A percentile compares a stretch with the other conserved stretches of the same genome.
These are phyloP conservation scores for Aspergillus sp. DNA, from an alignment of 2,329 filamentous ascomycete species.

Conservation along the genomic window DNA sequence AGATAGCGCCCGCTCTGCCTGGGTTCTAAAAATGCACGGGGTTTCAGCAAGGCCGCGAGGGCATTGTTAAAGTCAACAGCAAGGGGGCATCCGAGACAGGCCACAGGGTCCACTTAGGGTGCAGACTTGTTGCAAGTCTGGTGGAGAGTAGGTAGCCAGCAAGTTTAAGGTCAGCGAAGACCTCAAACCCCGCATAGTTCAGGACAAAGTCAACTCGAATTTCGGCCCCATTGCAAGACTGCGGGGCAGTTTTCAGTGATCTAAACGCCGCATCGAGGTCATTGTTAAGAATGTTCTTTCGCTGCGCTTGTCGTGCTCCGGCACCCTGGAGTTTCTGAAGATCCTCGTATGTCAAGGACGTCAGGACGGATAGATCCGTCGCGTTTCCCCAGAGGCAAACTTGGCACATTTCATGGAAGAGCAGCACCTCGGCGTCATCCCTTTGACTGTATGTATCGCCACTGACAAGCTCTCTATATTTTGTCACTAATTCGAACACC, in stretches of 20 bases:
- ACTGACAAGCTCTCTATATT: neutral
- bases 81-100: neutral
- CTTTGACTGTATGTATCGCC: neutral
- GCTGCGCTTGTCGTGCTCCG: neutral
- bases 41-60: no score
- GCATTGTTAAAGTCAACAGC: no score
- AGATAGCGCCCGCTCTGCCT: no score
- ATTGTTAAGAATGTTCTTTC: neutral
- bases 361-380: neutral
- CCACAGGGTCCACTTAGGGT: neutral
- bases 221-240: neutral
- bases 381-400: neutral
- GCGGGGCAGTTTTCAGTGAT: neutral
- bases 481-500: neutral
- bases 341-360: neutral
- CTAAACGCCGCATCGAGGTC: neutral
- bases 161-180: neutral
- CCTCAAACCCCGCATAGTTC: neutral
- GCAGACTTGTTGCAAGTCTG: neutral
- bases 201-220: neutral
- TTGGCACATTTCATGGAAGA: neutral
- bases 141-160: neutral
- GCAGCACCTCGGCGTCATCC: neutral
- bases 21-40: no score
- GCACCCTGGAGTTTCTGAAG: neutral